Evolutionary conservation across 306 rosid species (phyloP), one percentile per base, ranked within the genome.

Genomic region (Biancaea sappan): DNA sequence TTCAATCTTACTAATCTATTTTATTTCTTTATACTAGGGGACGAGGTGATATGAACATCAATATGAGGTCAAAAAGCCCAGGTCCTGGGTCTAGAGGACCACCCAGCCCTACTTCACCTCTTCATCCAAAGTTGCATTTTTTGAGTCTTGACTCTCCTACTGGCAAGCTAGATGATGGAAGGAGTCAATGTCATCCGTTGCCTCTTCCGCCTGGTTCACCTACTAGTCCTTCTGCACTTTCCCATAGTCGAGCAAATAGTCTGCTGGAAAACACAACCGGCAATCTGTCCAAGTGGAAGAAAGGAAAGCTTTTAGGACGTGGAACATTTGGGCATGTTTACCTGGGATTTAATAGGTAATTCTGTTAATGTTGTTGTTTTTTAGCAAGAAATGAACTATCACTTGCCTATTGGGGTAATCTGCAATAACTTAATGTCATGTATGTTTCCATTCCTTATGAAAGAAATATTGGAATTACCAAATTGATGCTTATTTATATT

Each of bases 151-250:
- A 90, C 75, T 91, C 98, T 54, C 84, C 95, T 31, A 79, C 87
- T 1, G 87, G 92, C 54, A 93, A 79, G 80, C 91, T 78, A 81
- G 98, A 93, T 19, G 96, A 92, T 11, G 96, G 87, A 47, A 86
- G 79, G 84, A 87, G 88, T 74, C 85, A 84, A 47, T 86, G 88
- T 57, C 97, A 94, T 80, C 94, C 85, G 0, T 87, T 94, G 74
- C 99, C 99, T 28, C 99, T 90, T 73, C 99, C 99, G 11, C 99
- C 99, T 2, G 96, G 97, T 31, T 84, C 97, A 75, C 97, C 97
- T 21, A 87, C 97, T 40, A 90, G 97, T 76, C 94, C 98, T 74
- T 82, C 96, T 66, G 66, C 91, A 68, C 79, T 79, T 81, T 75
- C 80, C 72, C 83, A 34, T 62, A 12, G 81, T 19, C 75, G 90